Conservation (phyloP, 2,329 filamentous ascomycete species). For the Microdochium bolleyi region DNA sequence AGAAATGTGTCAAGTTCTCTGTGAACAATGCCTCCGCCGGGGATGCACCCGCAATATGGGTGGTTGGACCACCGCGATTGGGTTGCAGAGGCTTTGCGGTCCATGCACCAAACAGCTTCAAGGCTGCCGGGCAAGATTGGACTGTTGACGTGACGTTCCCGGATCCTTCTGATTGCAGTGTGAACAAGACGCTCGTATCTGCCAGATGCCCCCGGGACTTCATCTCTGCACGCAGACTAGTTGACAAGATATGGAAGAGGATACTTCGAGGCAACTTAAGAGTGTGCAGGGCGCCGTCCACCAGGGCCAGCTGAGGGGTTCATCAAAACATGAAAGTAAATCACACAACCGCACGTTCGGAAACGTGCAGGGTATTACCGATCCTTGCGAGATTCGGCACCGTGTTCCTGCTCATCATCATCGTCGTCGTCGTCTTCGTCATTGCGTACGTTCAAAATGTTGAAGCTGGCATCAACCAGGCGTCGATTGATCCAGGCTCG, state of each 20-base stretch:
- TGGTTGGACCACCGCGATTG: background rate
- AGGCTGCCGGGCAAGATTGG: background rate
- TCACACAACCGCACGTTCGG: slow-evolving; percentile 5
- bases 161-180: slow-evolving; percentile 1
- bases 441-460: slow-evolving; percentile 72
- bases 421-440: slow-evolving; percentile 49
- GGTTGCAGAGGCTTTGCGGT: background rate
- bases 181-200: slow-evolving; percentile 43
- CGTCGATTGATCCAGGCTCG: slow-evolving; percentile 62
- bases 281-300: slow-evolving; percentile 57
- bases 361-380: slow-evolving; percentile 2
- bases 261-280: slow-evolving; percentile 87
- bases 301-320: too few species aligned
- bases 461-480: slow-evolving; percentile 71
- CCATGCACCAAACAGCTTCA: background rate
- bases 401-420: slow-evolving; percentile 47
- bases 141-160: background rate
- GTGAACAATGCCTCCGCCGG: background rate
- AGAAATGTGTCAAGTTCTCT: background rate
- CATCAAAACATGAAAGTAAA: background rate
- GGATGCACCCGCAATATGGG: background rate
- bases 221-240: slow-evolving; percentile 95
- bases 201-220: slow-evolving; percentile 36
- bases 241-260: slow-evolving; percentile 77
- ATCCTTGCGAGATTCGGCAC: slow-evolving; percentile 22